These are phyloP conservation scores for Apophysomyces variabilis DNA, from an alignment of 371 early-diverging fungal species.

Conservation along the genomic window DNA sequence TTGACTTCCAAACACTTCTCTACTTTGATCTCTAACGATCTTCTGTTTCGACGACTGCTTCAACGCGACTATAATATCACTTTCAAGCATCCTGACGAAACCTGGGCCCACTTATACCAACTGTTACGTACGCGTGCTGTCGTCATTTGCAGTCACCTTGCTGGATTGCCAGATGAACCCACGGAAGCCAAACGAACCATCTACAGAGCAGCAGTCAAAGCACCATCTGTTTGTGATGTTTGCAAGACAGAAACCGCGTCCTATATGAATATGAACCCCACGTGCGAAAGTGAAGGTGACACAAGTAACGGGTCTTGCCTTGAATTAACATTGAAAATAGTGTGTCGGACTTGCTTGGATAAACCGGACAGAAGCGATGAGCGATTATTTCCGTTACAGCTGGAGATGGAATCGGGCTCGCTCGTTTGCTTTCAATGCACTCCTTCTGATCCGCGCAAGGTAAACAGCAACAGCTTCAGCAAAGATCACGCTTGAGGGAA, in stretches of 20 bases:
- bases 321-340: neutral
- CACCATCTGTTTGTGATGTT: conserved; percentile 29
- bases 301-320: neutral
- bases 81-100: conserved; percentile 31
- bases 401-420: conserved; percentile 27
- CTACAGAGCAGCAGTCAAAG: conserved; percentile 17
- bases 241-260: conserved; percentile 29
- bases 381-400: conserved; percentile 31
- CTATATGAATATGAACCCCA: conserved; percentile 29
- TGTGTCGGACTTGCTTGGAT: conserved; percentile 4
- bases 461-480: conserved; percentile 6
- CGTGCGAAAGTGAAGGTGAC: conserved; percentile 31
- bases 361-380: neutral
- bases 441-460: conserved; percentile 20
- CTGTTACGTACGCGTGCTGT: conserved; percentile 10
- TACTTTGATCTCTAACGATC: conserved; percentile 30
- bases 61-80: conserved; percentile 41
- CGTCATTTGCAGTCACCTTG: conserved; percentile 20
- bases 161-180: conserved; percentile 20
- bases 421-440: conserved; percentile 38
- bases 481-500: neutral
- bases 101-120: conserved; percentile 34
- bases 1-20: conserved; percentile 29
- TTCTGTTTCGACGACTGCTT: conserved; percentile 32
- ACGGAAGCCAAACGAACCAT: conserved; percentile 34